Evolutionary conservation across 2,329 filamentous ascomycete genomes (phyloP), one percentile per base, ranked within the genome.

Genomic region (Balansia obtecta): DNA sequence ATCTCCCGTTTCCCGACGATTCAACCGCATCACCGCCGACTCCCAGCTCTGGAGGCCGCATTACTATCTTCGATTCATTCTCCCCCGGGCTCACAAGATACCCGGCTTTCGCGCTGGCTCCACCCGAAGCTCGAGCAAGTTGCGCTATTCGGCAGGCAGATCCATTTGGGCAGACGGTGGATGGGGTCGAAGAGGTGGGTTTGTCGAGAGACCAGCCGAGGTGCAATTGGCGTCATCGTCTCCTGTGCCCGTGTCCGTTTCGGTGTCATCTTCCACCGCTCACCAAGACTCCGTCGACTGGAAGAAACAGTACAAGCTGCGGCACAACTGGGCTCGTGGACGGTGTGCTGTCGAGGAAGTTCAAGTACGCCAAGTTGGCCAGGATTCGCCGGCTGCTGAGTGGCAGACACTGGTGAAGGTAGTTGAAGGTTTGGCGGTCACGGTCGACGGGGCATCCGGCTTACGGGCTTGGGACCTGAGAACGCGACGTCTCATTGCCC

Each of bases 271-370:
- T 15, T 27, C 52, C 9, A 47, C 49, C 13, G 44, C 34, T 20
- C 38, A 54, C 16, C 45, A 49, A 8, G 57, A 60, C 20, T 61
- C 78, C 8, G 73, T 85, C 20, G 80, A 93, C 61, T 96, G 90
- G 90, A 95, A 94, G 70, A 77, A 79, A 54, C 86, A 93, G 60
- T 97, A 94, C 67, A 88, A 85, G 60, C 73, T 96, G 46, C 78
- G 87, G 44, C 86, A 95, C 63, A 97, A 97, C 68, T 97, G 93
- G 93, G 79, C 86, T 1, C 80, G 76, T 54, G 93, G 91, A 0
- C 82, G 79, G 57, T 95, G 88, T 60, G 84, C 80, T 38, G 80
- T 95, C 12, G 82, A 85, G 37, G 86, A 95, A 65, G 78, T 96
- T 32, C 74, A 82, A 43, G 76, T 88, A 22, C 59, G 60, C 39